A percentile compares a stretch with the other conserved stretches of the same genome.
Evolutionary conservation across 768 basidiomycete species (phyloP).

Genomic region (Mycena belliarum): DNA sequence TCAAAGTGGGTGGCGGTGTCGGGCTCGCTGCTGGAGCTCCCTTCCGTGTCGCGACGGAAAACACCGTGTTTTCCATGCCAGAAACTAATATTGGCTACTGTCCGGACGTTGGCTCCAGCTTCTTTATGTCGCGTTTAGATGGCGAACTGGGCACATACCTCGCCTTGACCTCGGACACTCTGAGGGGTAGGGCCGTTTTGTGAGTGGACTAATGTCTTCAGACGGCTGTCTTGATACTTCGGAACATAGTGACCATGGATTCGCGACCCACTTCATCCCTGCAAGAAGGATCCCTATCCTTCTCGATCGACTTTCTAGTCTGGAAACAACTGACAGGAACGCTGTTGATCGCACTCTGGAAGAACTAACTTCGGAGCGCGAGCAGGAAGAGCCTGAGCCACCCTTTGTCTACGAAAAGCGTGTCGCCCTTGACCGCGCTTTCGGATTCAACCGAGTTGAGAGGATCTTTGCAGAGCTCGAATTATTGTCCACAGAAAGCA

Average conservation of each 20-base stretch:
- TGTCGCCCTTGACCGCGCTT: slow-evolving; percentile 79
- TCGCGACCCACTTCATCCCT: slow-evolving; percentile 93
- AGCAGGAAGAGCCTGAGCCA: slow-evolving; percentile 52
- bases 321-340: slow-evolving; percentile 45
- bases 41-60: slow-evolving; percentile 93
- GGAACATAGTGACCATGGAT: slow-evolving; percentile 73
- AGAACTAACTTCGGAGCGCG: slow-evolving; percentile 72
- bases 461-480: slow-evolving; percentile 63
- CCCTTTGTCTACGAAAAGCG: slow-evolving; percentile 64
- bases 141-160: slow-evolving; percentile 95
- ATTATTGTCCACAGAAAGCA: slow-evolving; percentile 38
- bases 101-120: slow-evolving; percentile 93
- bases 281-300: slow-evolving; percentile 73
- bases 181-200: slow-evolving; percentile 86
- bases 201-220: slow-evolving; percentile 41
- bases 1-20: slow-evolving; percentile 91
- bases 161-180: slow-evolving; percentile 72
- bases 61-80: slow-evolving; percentile 92
- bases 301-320: slow-evolving; percentile 61
- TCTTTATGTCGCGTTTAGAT: slow-evolving; percentile 87
- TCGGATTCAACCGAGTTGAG: slow-evolving; percentile 70
- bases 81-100: slow-evolving; percentile 90
- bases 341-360: slow-evolving; percentile 59
- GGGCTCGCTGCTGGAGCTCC: slow-evolving; percentile 83
- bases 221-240: slow-evolving; percentile 5